Evolutionary conservation across 768 basidiomycete genomes (phyloP).

Genomic region (Mycena sanguinolenta): DNA sequence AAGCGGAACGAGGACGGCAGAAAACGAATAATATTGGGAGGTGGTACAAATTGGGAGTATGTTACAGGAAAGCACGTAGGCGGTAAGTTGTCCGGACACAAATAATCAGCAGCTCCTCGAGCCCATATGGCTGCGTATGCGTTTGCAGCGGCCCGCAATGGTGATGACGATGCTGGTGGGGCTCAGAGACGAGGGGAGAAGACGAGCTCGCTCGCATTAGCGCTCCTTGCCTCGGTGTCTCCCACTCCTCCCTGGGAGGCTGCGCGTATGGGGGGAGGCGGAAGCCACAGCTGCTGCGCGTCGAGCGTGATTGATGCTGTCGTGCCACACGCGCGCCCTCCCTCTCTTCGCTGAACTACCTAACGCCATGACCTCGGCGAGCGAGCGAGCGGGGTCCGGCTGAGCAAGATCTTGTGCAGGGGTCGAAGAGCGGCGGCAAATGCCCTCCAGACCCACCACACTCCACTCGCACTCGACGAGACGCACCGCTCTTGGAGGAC

Average conservation of each 20-base stretch:
- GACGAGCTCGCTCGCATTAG: not conserved
- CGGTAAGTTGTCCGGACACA: not conserved
- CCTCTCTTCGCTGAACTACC: not conserved
- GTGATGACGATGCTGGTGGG: no score
- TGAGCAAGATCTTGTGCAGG: not conserved
- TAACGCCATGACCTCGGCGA: not conserved
- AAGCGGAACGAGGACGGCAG: not conserved
- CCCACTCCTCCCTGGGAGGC: not conserved
- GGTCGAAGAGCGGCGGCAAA: not conserved
- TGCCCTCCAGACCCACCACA: not conserved
- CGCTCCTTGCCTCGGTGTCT: not conserved
- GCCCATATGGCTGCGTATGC: not conserved
- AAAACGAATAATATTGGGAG: not conserved
- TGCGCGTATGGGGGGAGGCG: not conserved
- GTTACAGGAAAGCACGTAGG: not conserved
- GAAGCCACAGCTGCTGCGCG: not conserved
- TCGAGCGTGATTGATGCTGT: not conserved
- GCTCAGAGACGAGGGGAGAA: conserved; percentile 1
- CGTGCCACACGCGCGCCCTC: not conserved
- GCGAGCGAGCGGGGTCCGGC: not conserved
- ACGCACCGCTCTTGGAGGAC: not conserved
- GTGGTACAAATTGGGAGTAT: not conserved
- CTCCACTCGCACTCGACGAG: not conserved
- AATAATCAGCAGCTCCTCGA: not conserved
- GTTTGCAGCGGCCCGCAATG: no score